Base-by-base conservation (phyloP, 192 early-diverging fungal genomes). In the Backusella tuberculispora region DNA sequence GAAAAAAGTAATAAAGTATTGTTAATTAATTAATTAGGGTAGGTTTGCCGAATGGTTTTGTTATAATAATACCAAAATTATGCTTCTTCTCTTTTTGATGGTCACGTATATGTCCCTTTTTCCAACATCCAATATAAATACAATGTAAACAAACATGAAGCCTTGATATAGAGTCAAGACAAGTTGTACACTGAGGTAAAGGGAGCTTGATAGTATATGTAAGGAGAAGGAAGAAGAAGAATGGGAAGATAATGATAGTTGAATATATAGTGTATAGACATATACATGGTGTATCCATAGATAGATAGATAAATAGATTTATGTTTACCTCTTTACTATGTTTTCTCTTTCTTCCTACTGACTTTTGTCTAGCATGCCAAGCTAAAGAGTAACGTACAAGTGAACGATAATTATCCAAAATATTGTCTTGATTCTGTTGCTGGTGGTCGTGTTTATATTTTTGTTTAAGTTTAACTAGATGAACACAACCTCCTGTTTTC, bases 61-160 rank as follows among this genome's bases (percentile, higher is more conserved):
- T 0, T 15, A 7, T 40, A 6, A 37, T 34, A 40, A 56, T 83
- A 91, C 90, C 89, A 64, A 91, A 83, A 14, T 44, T 75, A 70
- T 91, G 90, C 9, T 80, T 78, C 34, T 69, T 79, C 41, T 89
- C 79, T 45, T 76, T 70, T 19, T 84, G 74, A 74, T 92, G 90
- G 15, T 79, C 70, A 19, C 88, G 78, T 13, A 84, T 80, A 75
- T 90, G 89, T 44, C 74, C 77, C n/a, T 83, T 81, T 38, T 85
- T 87, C 88, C 89, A 91, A 81, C 96, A 98, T 4, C 92, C 95
- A 37, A 93, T 83, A 76, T 77, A 90, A 42, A 93, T 90, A 79
- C 96, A 98, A 42, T 94, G 86, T 10, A 97, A 80, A 72, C 96
- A 97, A 5, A 86, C 92, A 76, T 97, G 95, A 63, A 97, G 85